Evolutionary conservation across 306 rosid species (phyloP), one percentile per base, ranked within the genome.

Genomic region (Corylus heterophylla): DNA sequence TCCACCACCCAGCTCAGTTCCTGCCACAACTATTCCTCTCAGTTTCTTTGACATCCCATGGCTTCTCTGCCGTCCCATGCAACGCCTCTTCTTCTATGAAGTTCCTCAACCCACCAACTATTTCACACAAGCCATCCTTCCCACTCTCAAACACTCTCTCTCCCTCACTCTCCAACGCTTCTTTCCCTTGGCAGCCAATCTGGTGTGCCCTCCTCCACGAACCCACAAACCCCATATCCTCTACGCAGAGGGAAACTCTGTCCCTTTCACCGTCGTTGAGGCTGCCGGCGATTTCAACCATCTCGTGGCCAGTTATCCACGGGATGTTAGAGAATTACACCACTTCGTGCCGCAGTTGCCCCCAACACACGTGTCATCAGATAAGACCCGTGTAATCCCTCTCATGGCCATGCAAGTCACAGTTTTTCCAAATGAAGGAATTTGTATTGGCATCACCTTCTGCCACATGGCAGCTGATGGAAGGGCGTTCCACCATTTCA

Each of bases 111-210:
- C 88, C 0, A 79, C 81, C 5, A 76, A 71, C 10, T 55, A 69
- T 35, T 84, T 84, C 79, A 47, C 35, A 13, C 52, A 74, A 9
- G 3, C 77, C 7, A 12, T 73, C 55, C 77, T 87, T 8, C 88
- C 86, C 22, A 9, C 63, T 44, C 79, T 87, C 59, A 85, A 79
- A 61, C 71, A 51, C 75, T 74, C 88, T 6, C n/a, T n/a, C 69
- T 79, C 85, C 27, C 81, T 82, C 29, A 25, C 86, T 50, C 86
- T 84, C 31, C 84, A 79, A 79, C 84, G 79, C 62, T 84, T 87
- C 84, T 84, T 87, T 79, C 88, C 86, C 10, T 79, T 79, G 0
- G 31, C 74, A 1, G 31, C 76, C 27, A 82, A 76, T 13, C 83
- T 84, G 61, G 58, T 87, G 1, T 22, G 35, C 7, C 86, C 78